Base-by-base conservation (phyloP, 305 asterid species). In the Andrographis paniculata region DNA sequence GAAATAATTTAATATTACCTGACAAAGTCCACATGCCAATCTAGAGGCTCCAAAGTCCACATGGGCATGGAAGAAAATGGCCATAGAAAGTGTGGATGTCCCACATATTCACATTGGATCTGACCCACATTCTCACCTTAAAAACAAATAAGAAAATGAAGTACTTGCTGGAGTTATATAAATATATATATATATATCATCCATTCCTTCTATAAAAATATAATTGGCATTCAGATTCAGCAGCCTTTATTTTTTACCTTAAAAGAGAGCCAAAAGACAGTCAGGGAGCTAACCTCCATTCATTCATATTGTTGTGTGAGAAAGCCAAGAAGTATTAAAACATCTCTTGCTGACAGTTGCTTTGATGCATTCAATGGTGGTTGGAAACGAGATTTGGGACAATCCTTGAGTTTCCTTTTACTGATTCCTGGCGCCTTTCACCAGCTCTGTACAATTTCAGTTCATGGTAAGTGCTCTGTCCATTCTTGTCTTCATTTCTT, bases 11-110 rank as follows among this genome's bases (percentile, higher is more conserved):
- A 43, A 73, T 12, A 64, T 69, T 57, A 63, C 65, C 87, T 82
- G 93, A 82, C 88, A 81, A 63, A 70, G 79, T 64, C 89, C 94
- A 88, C 94, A 79, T 84, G 97, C 72, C 71, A 82, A 68, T 56
- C 67, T 61, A 65, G 70, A 62, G 75, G 65, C 68, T 67, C 69
- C 71, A 60, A 52, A 46, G 80, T 69, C 84, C 80, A 75, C 81
- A 72, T 73, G 85, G 66, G 71, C 58, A 48, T 59, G 53, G 53
- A 54, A 53, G 70, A 71, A 74, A 72, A 53, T 52, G 72, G 73
- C 68, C 74, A 74, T 43, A 43, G 45, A 59, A 48, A 59, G 65
- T 23, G 12, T 37, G 39, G 4, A 50, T 66, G 75, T 63, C 87
- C 93, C 74, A 74, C 79, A 48, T 42, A 45, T 75, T 71, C 86